Evolutionary conservation across 306 rosid species (phyloP), one percentile per base, ranked within the genome.

Genomic region (Glycine tomentella): DNA sequence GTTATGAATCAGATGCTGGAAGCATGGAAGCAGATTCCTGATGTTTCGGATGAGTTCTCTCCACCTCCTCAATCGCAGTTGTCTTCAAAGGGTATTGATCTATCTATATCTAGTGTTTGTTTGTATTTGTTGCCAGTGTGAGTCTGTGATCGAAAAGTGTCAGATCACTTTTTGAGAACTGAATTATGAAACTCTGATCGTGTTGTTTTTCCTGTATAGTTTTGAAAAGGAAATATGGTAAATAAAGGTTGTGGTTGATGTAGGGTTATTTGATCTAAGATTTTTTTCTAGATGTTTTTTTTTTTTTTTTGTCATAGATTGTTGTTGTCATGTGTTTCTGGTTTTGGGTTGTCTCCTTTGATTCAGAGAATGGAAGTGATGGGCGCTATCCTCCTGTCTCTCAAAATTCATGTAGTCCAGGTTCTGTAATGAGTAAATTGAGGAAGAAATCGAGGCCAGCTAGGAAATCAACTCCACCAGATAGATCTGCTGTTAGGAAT

Each of bases 21-120:
- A 51, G 90, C 88, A 7, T 93, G 97, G 97, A 91, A 85, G 77
- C 90, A 87, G 87, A 85, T 93, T 78, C 93, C 94, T 36, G 97
- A 93, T 82, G 74, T 90, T 50, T 86, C 94, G 2, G 91, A 81
- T 36, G 90, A 87, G 56, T 81, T 74, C 36, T 90, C 96, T 36
- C 91, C 92, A 10, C 94, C 92, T 17, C 90, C 90, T 10, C 86
- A 20, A 0, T 88, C 92, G 1, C 83, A 62, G 55, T 80, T 88
- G 77, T 91, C 94, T 17, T 91, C 96, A 7, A 91, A 84, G 78
- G 97, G 97, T 91, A 80, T 51, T 36, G 25, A 11, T 70, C 72
- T 42, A 1, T 42, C 8, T 48, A 11, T 5, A 17, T 15, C 2
- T 76, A 20, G 51, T 67, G 12, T 44, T 81, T 64, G 61, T 31